Evolutionary conservation across 2,329 filamentous ascomycete genomes (phyloP).

Genomic region (Fusarium sambucinum): DNA sequence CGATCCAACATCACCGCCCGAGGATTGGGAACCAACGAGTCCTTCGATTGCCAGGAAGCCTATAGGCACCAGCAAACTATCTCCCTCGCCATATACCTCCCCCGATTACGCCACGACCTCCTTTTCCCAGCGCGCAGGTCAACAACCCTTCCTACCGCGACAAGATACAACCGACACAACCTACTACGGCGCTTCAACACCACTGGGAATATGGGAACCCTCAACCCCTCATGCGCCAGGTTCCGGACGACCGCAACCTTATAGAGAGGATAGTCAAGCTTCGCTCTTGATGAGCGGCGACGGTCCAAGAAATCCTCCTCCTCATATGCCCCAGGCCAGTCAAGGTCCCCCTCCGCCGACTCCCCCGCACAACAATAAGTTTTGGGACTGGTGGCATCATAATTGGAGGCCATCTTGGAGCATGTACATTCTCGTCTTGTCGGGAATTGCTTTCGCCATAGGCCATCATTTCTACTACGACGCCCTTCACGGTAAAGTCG

Average conservation of each 20-base stretch:
- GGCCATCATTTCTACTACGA: slow-evolving; percentile 46
- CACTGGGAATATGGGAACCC: slow-evolving; percentile 38
- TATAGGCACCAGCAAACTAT: slow-evolving; percentile 10
- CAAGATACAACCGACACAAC: slow-evolving; percentile 28
- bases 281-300: slow-evolving; percentile 28
- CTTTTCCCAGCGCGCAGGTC: slow-evolving; percentile 26
- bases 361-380: background rate
- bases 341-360: background rate
- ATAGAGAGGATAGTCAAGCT: slow-evolving; percentile 34
- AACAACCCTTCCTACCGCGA: slow-evolving; percentile 25
- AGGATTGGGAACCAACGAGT: slow-evolving; percentile 35
- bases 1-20: slow-evolving; percentile 22
- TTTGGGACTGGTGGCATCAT: slow-evolving; percentile 32
- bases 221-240: slow-evolving; percentile 14
- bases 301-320: slow-evolving; percentile 3
- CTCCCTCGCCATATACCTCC: slow-evolving; percentile 19
- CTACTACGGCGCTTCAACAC: slow-evolving; percentile 34
- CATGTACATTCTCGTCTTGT: slow-evolving; percentile 43
- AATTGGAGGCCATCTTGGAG: slow-evolving; percentile 45
- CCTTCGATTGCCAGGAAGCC: slow-evolving; percentile 39
- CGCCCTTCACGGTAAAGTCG: slow-evolving; percentile 33
- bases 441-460: slow-evolving; percentile 42
- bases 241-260: slow-evolving; percentile 21
- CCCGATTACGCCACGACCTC: slow-evolving; percentile 23
- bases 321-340: slow-evolving; percentile 6